phyloP scores from a whole-genome alignment of 306 rosid species.

The Quercus parvula region DNA sequence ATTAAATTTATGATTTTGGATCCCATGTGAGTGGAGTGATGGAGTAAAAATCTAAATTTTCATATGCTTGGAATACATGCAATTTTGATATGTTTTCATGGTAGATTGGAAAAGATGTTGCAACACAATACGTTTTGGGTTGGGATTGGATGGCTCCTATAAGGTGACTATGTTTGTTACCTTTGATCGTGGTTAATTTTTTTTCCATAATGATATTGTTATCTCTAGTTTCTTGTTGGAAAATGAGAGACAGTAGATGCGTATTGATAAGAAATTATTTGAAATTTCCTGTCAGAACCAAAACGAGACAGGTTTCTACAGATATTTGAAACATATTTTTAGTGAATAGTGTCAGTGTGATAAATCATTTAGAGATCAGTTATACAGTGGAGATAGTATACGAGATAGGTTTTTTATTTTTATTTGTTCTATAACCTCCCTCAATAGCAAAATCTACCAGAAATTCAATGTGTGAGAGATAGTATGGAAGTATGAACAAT shows the following conservation, averaged over 20 bases:
- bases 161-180: constrained; percentile 56
- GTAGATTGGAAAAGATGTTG: constrained; percentile 93
- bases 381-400: too few species aligned
- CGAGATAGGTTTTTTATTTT: too few species aligned
- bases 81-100: constrained; percentile 2
- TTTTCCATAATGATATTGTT: too few species aligned
- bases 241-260: not conserved
- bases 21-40: constrained; percentile 12
- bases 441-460: not conserved
- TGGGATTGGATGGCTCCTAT: constrained; percentile 98
- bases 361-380: too few species aligned
- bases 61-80: not conserved
- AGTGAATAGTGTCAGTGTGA: too few species aligned
- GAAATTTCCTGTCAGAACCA: not conserved
- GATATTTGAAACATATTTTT: too few species aligned
- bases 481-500: too few species aligned
- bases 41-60: not conserved
- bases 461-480: too few species aligned
- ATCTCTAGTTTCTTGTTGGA: not conserved
- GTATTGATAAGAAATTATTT: not conserved
- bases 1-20: not conserved
- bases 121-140: constrained; percentile 82
- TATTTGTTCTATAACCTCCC: not conserved
- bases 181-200: not conserved
- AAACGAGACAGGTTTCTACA: too few species aligned